Evolutionary conservation across 768 basidiomycete genomes (phyloP), one percentile per base, ranked within the genome.

Genomic region (Obba rivulosa): DNA sequence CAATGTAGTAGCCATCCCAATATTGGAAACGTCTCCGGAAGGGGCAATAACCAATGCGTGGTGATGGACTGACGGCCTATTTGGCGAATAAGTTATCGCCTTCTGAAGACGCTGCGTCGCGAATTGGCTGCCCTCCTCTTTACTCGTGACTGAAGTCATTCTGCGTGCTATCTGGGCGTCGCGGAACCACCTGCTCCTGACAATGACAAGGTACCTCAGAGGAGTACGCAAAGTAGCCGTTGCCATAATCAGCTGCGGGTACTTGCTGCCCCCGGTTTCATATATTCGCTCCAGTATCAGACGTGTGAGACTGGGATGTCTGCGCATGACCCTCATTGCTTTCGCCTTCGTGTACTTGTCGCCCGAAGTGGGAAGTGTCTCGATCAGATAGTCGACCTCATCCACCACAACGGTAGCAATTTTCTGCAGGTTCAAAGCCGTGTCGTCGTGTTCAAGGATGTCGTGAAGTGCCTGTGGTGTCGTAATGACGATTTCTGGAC

Each of bases 301-400:
- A 43, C 78, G 74, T 40, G 86, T 80, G 18, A 75, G 69, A 3
- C 78, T 76, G 13, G 80, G 75, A 56, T 88, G 87, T 44, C 65
- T 75, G 51, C 65, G 69, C 51, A 63, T 62, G 24, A 67, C 68
- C 57, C 70, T 72, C 52, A 65, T 62, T 36, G 60, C 63, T 57
- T 71, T 74, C 49, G 63, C 61, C 43, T 57, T 61, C 43, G 64
- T 72, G 25, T 69, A 60, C 59, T 73, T 57, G 54, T 69, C 38
- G 62, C 24, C 21, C 4, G 64, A 64, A 49, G 68, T 72, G 17
- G 82, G 76, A 4, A 74, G 65, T 2, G 72, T 76, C 50, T 77
- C 78, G 46, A 91, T 69, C 35, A 89, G 67, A 62, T 81, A 84
- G 58, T 90, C 88, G 41, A 79, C 82, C 61, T 90, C 87, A 54